Conservation (phyloP, 768 basidiomycete species). For the Piloderma croceum region DNA sequence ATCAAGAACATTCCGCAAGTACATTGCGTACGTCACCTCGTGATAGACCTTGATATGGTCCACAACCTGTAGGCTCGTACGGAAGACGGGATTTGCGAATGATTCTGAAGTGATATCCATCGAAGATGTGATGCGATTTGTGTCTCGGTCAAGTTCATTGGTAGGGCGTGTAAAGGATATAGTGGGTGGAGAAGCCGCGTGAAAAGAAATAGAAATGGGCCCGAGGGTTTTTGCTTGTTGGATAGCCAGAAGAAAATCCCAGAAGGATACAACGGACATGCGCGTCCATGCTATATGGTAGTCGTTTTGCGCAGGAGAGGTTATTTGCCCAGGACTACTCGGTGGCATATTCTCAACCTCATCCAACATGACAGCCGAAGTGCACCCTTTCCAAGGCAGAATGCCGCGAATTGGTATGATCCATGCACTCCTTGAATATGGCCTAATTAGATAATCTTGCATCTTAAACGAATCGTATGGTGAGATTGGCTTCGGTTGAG, state of each 20-base stretch:
- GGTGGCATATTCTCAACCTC: slow-evolving; percentile 13
- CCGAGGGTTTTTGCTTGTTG: slow-evolving; percentile 36
- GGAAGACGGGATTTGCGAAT: background rate
- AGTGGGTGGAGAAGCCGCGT: slow-evolving; percentile 23
- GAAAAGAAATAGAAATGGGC: slow-evolving; percentile 45
- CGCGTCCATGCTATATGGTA: slow-evolving; percentile 44
- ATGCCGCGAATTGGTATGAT: slow-evolving; percentile 51
- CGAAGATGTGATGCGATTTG: background rate
- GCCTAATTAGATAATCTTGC: slow-evolving; percentile 22
- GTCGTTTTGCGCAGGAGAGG: slow-evolving; percentile 12
- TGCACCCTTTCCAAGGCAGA: slow-evolving; percentile 43
- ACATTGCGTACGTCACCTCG: slow-evolving; percentile 42
- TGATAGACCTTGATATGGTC: slow-evolving; percentile 61
- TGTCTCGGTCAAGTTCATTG: slow-evolving; percentile 20
- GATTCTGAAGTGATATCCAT: background rate
- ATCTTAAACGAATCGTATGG: no score
- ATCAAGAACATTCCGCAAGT: slow-evolving; percentile 46
- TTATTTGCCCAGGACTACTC: slow-evolving; percentile 15
- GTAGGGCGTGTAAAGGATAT: slow-evolving; percentile 17
- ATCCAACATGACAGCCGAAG: slow-evolving; percentile 38
- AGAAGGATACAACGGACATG: slow-evolving; percentile 37
- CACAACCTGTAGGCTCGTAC: slow-evolving; percentile 21
- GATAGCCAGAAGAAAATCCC: slow-evolving; percentile 43
- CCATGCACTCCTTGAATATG: slow-evolving; percentile 46
- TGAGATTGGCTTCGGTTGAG: no score